phyloP scores from a whole-genome alignment of 2,329 filamentous ascomycete genomes.

The Trichophyton mentagrophytes region DNA sequence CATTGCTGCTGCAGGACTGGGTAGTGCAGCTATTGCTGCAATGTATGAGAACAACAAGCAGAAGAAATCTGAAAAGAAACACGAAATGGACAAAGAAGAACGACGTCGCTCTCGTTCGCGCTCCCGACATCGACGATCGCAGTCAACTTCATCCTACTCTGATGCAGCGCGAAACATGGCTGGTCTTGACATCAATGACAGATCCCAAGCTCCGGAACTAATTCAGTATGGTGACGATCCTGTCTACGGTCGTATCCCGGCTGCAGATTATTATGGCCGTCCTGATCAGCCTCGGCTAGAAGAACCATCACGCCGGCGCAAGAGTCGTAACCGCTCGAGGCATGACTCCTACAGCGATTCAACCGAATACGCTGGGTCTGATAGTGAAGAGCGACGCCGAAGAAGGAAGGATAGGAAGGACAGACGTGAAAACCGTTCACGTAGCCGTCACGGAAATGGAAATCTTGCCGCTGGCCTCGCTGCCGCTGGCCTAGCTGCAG shows the following conservation, averaged over 20 bases:
- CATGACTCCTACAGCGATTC: slow-evolving; percentile 24
- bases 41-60: slow-evolving; percentile 52
- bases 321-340: slow-evolving; percentile 34
- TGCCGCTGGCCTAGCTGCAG: slow-evolving; percentile 45
- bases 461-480: slow-evolving; percentile 32
- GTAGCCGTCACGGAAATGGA: slow-evolving; percentile 19
- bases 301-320: slow-evolving; percentile 21
- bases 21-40: slow-evolving; percentile 48
- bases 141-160: slow-evolving; percentile 33
- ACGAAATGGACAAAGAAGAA: slow-evolving; percentile 28
- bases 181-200: neutral
- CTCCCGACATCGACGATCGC: slow-evolving; percentile 29
- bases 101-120: slow-evolving; percentile 21
- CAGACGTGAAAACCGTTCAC: slow-evolving; percentile 22
- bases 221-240: slow-evolving; percentile 54
- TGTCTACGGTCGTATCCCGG: slow-evolving; percentile 43
- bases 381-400: slow-evolving; percentile 22
- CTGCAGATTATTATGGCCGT: slow-evolving; percentile 36
- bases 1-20: slow-evolving; percentile 48
- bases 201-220: slow-evolving; percentile 21
- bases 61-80: slow-evolving; percentile 38
- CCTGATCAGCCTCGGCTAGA: slow-evolving; percentile 29
- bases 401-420: slow-evolving; percentile 20
- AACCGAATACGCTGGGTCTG: slow-evolving; percentile 25
- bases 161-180: slow-evolving; percentile 29